Evolutionary conservation across 257 asterid species (phyloP).

Genomic region (Solanum chaucha): DNA sequence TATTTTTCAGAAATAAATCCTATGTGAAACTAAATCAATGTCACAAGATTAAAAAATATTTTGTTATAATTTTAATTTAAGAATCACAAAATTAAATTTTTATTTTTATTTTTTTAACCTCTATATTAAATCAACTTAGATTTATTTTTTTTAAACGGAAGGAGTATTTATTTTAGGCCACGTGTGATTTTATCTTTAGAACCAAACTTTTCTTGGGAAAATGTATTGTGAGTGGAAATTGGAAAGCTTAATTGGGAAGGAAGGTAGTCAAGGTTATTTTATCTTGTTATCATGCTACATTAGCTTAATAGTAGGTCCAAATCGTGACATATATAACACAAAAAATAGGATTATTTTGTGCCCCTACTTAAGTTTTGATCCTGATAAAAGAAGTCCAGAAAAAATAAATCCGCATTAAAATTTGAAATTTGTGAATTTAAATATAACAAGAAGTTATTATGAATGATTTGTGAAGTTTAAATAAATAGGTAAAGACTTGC

Average conservation of each 20-base stretch:
- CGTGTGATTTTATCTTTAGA: neutral
- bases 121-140: neutral
- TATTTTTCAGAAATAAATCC: too few species aligned
- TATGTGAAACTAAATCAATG: too few species aligned
- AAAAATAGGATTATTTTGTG: neutral
- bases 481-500: too few species aligned
- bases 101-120: neutral
- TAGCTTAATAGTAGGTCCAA: neutral
- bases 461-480: neutral
- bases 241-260: neutral
- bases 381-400: neutral
- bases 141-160: neutral
- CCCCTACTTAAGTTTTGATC: neutral
- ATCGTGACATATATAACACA: neutral
- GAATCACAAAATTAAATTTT: too few species aligned
- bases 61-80: too few species aligned
- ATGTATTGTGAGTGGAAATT: neutral
- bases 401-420: neutral
- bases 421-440: too few species aligned
- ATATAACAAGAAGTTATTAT: neutral
- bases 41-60: too few species aligned
- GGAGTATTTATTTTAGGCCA: neutral
- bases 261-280: neutral
- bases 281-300: neutral
- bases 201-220: neutral